Conservation (phyloP, 352 stramenopile genomes). For the Phytophthora sp. region DNA sequence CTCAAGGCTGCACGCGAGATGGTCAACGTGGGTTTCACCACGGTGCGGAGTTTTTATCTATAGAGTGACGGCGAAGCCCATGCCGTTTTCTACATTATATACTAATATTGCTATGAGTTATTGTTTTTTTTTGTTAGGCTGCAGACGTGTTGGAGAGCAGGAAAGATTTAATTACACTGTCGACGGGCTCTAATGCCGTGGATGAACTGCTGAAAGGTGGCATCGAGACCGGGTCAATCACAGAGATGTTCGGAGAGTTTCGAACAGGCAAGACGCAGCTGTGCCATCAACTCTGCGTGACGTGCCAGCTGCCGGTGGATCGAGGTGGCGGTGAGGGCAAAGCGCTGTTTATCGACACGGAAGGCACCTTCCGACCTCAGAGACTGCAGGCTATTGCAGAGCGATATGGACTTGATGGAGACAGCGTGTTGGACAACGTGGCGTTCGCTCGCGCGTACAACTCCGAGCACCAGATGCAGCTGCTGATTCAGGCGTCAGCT, state of each 20-base stretch:
- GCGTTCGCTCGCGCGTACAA: slow-evolving; percentile 99
- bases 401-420: slow-evolving; percentile 96
- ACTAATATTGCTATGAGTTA: slow-evolving; percentile 3
- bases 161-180: slow-evolving; percentile 95
- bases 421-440: slow-evolving; percentile 98
- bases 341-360: slow-evolving; percentile 99
- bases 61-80: not conserved
- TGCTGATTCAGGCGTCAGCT: slow-evolving; percentile 97
- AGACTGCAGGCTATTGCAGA: slow-evolving; percentile 97
- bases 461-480: slow-evolving; percentile 98
- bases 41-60: slow-evolving; percentile 61
- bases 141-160: slow-evolving; percentile 88
- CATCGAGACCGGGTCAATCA: slow-evolving; percentile 98
- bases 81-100: not conserved
- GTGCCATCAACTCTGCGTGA: slow-evolving; percentile 99
- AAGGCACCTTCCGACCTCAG: slow-evolving; percentile 98
- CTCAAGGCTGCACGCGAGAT: slow-evolving; percentile 97
- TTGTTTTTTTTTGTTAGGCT: slow-evolving; percentile 53
- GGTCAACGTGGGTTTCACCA: slow-evolving; percentile 99
- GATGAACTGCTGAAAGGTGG: slow-evolving; percentile 93
- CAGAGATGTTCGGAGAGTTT: slow-evolving; percentile 99
- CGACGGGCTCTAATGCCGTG: slow-evolving; percentile 91
- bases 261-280: slow-evolving; percentile 99
- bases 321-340: slow-evolving; percentile 98
- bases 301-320: slow-evolving; percentile 97